Percentiles rank a stretch among this genome's conserved stretches.
Conservation (phyloP, 176 grass and related monocot genomes). For the Pontederia crassipes region DNA sequence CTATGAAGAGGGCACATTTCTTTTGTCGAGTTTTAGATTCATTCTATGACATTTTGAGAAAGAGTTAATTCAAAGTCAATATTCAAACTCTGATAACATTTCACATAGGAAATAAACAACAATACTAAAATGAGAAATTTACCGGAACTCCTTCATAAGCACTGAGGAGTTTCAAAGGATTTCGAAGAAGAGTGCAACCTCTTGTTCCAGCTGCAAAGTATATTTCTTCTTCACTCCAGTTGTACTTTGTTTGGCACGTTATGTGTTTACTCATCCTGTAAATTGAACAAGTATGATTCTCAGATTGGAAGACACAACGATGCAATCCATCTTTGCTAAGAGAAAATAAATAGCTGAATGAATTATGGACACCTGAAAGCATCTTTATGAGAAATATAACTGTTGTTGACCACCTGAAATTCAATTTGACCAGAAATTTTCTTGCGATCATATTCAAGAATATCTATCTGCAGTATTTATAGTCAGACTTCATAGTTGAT, state of each 20-base stretch:
- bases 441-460: slow-evolving; percentile 24
- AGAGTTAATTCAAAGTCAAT: background rate
- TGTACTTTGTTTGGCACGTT: slow-evolving; percentile 3
- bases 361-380: background rate
- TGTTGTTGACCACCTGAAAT: slow-evolving; percentile 2
- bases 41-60: background rate
- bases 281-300: background rate
- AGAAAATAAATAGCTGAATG: background rate
- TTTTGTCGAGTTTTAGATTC: no score
- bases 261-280: slow-evolving; percentile 3
- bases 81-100: background rate
- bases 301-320: background rate
- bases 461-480: slow-evolving; percentile 9
- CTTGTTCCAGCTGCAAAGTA: slow-evolving; percentile 19
- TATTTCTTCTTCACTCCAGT: slow-evolving; percentile 21
- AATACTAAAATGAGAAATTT: background rate
- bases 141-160: slow-evolving; percentile 22
- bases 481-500: background rate
- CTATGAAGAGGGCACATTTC: no score
- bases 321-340: background rate
- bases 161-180: slow-evolving; percentile 17
- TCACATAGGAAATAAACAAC: background rate
- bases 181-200: slow-evolving; percentile 12
- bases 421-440: slow-evolving; percentile 21
- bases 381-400: slow-evolving; percentile 1